Conservation (phyloP, 805 yeast genomes). For the Wickerhamiella kurtzmanii region DNA sequence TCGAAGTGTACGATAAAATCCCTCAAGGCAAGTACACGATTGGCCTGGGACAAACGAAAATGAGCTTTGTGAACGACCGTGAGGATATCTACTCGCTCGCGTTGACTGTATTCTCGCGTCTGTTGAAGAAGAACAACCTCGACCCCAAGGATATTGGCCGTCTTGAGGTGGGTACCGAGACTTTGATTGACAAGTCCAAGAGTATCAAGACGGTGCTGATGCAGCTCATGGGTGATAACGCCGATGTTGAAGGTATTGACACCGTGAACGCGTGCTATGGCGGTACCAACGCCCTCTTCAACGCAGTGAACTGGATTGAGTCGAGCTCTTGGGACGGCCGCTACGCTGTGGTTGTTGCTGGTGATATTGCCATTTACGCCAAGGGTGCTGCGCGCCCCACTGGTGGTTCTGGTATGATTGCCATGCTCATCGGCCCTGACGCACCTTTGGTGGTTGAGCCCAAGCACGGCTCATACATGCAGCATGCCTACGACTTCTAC, state of each 20-base stretch:
- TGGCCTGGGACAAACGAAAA: conserved; percentile 96
- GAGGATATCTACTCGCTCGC: conserved; percentile 92
- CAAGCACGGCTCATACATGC: conserved; percentile 85
- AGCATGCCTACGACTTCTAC: conserved; percentile 92
- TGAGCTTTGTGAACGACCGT: conserved; percentile 94
- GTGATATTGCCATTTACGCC: conserved; percentile 95
- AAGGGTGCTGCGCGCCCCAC: conserved; percentile 98
- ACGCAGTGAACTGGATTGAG: conserved; percentile 91
- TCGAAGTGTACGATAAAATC: conserved; percentile 74
- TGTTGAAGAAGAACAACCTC: conserved; percentile 67
- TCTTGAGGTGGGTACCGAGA: conserved; percentile 95
- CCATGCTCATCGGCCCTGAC: conserved; percentile 89
- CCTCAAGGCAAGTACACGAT: conserved; percentile 94
- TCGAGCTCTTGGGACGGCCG: conserved; percentile 96
- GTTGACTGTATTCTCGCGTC: conserved; percentile 71
- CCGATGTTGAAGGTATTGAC: conserved; percentile 91
- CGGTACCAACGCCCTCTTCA: conserved; percentile 90
- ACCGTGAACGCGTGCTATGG: conserved; percentile 97
- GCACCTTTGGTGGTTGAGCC: conserved; percentile 91
- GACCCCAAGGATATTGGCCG: conserved; percentile 79
- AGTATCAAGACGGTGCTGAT: conserved; percentile 90
- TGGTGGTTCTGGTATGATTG: conserved; percentile 98
- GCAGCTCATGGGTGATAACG: conserved; percentile 81
- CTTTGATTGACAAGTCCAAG: conserved; percentile 90
- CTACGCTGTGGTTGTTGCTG: conserved; percentile 91